phyloP scores from a whole-genome alignment of 768 basidiomycete genomes.

The Kondoa malvinella region DNA sequence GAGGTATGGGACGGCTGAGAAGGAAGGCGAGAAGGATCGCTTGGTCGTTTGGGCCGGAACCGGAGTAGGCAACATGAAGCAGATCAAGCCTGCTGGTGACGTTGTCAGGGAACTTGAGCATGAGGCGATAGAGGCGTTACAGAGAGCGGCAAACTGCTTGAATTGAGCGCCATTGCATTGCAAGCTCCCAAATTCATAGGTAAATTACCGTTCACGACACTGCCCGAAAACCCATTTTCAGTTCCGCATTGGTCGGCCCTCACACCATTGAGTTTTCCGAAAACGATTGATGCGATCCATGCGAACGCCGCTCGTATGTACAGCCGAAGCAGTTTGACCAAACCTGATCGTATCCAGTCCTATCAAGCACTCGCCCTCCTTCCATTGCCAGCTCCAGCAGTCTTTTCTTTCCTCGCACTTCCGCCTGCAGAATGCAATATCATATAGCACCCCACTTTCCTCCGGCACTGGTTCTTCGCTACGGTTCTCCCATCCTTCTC shows the following conservation, averaged over 20 bases:
- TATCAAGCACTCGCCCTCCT: not conserved
- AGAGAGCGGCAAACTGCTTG: not conserved
- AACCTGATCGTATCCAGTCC: not conserved
- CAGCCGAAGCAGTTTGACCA: not conserved
- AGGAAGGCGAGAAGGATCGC: not conserved
- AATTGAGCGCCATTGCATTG: not conserved
- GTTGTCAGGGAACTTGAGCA: not conserved
- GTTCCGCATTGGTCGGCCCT: not conserved
- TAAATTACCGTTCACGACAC: not conserved
- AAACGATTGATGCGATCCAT: not conserved
- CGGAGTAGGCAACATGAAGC: not conserved
- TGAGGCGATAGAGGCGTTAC: not conserved
- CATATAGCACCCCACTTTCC: not conserved
- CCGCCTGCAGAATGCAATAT: not conserved
- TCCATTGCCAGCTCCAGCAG: not conserved
- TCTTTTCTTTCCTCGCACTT: not conserved
- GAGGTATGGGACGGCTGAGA: not conserved
- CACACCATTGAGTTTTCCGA: not conserved
- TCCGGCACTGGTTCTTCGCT: not conserved
- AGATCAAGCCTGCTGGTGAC: not conserved
- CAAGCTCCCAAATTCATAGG: not conserved
- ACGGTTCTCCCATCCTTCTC: not conserved
- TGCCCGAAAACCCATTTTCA: not conserved
- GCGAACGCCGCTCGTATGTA: not conserved
- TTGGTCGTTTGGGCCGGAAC: not conserved